A percentile compares a stretch with the other conserved stretches of the same genome.
Evolutionary conservation across 2,329 filamentous ascomycete species (phyloP).

Genomic region (Lasiodiplodia theobromae): DNA sequence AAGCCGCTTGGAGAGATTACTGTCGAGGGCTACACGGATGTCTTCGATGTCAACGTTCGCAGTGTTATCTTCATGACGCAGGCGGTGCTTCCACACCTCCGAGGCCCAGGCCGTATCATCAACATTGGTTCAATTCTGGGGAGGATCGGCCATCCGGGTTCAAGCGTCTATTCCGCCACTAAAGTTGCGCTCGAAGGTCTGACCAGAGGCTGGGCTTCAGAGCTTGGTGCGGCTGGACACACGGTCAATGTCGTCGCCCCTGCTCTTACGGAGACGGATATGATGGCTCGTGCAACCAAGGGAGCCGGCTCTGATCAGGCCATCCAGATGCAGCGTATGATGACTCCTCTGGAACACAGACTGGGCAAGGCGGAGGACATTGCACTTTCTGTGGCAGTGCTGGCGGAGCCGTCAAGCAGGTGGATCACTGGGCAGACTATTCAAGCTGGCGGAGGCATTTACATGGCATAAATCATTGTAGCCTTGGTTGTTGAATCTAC

Average conservation of each 20-base stretch:
- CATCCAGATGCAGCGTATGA: neutral
- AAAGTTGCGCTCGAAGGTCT: conserved; percentile 20
- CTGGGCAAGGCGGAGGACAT: conserved; percentile 62
- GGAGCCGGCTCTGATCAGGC: conserved; percentile 41
- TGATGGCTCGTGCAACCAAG: too few relatives aligned
- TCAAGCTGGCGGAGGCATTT: conserved; percentile 59
- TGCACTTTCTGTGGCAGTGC: conserved; percentile 62
- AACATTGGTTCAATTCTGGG: neutral
- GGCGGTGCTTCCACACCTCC: conserved; percentile 18
- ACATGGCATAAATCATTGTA: neutral
- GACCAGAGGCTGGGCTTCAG: neutral
- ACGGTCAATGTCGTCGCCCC: too few relatives aligned
- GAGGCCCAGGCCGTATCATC: conserved; percentile 10
- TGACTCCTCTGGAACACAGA: conserved; percentile 53
- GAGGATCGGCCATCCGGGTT: neutral
- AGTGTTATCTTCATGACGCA: conserved; percentile 3
- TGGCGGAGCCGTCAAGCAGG: conserved; percentile 57
- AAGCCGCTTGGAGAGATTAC: neutral
- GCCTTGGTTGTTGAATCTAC: too few relatives aligned
- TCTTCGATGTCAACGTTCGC: conserved; percentile 12
- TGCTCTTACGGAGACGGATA: too few relatives aligned
- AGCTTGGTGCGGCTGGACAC: neutral
- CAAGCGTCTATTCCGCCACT: conserved; percentile 12
- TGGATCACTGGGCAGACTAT: conserved; percentile 62
- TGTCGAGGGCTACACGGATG: neutral